Percentiles rank a stretch among this genome's conserved stretches.
Conservation (phyloP, 2,329 filamentous ascomycete species). For the Penicillium sp. region DNA sequence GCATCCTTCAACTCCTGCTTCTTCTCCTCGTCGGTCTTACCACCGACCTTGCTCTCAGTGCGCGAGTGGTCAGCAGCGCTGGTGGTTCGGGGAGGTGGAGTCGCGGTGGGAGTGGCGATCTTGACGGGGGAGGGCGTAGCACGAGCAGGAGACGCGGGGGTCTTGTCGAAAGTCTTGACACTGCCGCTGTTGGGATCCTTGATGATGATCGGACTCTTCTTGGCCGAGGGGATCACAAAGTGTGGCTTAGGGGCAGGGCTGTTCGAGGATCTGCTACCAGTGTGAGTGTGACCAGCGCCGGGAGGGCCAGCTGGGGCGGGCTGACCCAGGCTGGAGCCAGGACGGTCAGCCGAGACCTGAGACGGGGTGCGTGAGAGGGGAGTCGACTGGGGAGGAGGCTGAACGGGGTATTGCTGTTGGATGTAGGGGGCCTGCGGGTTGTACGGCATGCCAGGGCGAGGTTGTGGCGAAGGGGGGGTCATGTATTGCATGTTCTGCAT, state of each 20-base stretch:
- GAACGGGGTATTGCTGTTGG: constrained; percentile 54
- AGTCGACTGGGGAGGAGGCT: constrained; percentile 58
- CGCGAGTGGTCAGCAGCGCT: constrained; percentile 69
- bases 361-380: constrained; percentile 82
- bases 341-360: constrained; percentile 71
- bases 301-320: constrained; percentile 53
- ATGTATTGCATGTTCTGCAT: constrained; percentile 46
- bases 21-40: constrained; percentile 78
- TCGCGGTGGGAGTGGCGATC: constrained; percentile 70
- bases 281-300: constrained; percentile 50
- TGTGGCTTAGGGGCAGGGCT: constrained; percentile 63
- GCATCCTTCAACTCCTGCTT: constrained; percentile 70
- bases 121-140: constrained; percentile 61
- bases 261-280: constrained; percentile 57
- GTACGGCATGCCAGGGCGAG: constrained; percentile 53
- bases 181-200: constrained; percentile 80
- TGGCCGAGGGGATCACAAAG: constrained; percentile 64
- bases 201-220: constrained; percentile 78
- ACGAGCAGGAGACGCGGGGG: constrained; percentile 62
- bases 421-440: constrained; percentile 52
- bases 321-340: constrained; percentile 63
- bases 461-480: constrained; percentile 49
- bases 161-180: constrained; percentile 70
- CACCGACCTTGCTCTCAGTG: constrained; percentile 65
- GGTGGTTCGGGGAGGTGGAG: constrained; percentile 74